These are phyloP conservation scores for Colletotrichum kahawae DNA, from an alignment of 2,329 filamentous ascomycete species.

Conservation along the genomic window DNA sequence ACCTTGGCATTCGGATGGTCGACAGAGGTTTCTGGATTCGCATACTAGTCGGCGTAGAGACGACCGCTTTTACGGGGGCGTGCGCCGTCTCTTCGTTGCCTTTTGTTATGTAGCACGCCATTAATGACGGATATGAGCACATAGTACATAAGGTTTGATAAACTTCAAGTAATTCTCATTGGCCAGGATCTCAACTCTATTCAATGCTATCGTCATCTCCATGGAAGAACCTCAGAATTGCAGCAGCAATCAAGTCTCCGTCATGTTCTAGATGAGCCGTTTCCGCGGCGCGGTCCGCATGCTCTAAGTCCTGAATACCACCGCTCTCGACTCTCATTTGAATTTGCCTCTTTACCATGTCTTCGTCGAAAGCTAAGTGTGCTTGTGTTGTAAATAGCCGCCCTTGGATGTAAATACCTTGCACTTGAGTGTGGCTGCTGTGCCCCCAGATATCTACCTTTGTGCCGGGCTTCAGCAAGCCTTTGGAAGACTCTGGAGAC, in stretches of 20 bases:
- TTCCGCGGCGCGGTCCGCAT: constrained; percentile 65
- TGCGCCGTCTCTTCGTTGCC: background rate
- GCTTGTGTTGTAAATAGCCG: constrained; percentile 77
- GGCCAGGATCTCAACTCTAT: background rate
- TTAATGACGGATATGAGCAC: fast-evolving
- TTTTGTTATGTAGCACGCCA: fast-evolving
- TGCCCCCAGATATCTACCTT: constrained; percentile 63
- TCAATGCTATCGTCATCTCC: constrained; percentile 50
- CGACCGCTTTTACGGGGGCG: background rate
- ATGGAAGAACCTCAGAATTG: constrained; percentile 66
- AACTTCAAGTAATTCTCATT: fast-evolving
- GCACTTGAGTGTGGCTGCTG: constrained; percentile 69
- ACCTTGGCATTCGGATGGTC: background rate
- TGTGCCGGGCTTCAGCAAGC: constrained; percentile 40
- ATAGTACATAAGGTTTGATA: background rate
- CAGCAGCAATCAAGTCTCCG: constrained; percentile 68
- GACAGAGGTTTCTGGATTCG: background rate
- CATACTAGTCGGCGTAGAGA: background rate
- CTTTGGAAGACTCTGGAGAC: constrained; percentile 45
- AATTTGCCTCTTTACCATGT: constrained; percentile 71
- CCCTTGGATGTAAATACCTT: constrained; percentile 73
- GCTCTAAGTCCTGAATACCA: constrained; percentile 67
- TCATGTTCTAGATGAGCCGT: constrained; percentile 71
- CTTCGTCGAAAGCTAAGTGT: constrained; percentile 76
- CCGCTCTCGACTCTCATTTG: constrained; percentile 60